Base-by-base conservation (phyloP, 202 grass and related monocot species). In the Setaria italica region DNA sequence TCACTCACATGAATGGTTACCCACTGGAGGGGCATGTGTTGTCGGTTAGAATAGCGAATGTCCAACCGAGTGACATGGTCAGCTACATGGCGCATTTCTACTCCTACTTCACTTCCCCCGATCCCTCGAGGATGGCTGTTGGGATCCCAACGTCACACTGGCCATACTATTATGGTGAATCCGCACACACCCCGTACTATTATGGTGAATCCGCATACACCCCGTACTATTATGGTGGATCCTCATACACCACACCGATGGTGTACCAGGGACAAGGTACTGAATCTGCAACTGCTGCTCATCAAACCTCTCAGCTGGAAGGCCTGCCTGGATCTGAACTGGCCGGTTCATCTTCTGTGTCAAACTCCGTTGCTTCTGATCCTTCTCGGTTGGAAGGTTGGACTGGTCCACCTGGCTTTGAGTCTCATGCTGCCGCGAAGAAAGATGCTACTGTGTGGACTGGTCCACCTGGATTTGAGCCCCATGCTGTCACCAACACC, bases 1-100 rank as follows among this genome's bases (percentile, higher is more conserved):
- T 93, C 59, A 90, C 83, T 70, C 64, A 88, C 78, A 88, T 88
- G 82, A 84, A 83, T 45, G 91, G 91, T 39, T 93, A 80, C 74
- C 41, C 45, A 60, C 43, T 91, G 10, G 85, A 86, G 6, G 91
- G 91, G 67, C 75, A 91, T 85, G 48, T 86, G 12, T 72, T 93
- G 88, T 64, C 79, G 19, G 85, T 93, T 66, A 75, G 74, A 81
- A 86, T 76, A 83, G 82, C 85, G 17, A 47, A 69, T 62, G 80
- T 90, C 29, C 69, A 67, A 2, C 68, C 3, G 2, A 54, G 53
- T 39, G 75, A 71, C 69, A 84, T 84, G 78, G 47, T 46, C 9
- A 70, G 73, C 51, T 82, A 88, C 72, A 82, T 85, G 82, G 74
- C 85, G 2, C 81, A 76, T 46, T 64, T 88, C 77, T 85, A 77